Evolutionary conservation across 2,329 filamentous ascomycete species (phyloP).

Genomic region (Botrytis medusae): DNA sequence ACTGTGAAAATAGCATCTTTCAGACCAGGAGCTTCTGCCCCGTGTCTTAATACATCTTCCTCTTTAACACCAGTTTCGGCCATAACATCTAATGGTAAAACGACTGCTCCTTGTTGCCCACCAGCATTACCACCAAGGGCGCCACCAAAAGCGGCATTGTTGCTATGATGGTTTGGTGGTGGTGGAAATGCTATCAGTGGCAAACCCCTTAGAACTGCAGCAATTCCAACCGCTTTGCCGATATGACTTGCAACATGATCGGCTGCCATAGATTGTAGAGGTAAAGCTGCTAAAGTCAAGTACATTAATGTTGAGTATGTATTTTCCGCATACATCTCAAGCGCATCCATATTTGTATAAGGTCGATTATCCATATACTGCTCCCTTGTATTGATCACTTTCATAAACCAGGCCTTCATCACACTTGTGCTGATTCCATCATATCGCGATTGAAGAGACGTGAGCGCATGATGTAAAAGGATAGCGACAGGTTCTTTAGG

Average conservation of each 20-base stretch:
- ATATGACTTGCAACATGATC: constrained; percentile 95
- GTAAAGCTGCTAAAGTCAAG: constrained; percentile 75
- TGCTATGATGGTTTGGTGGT: constrained; percentile 55
- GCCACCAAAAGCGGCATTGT: constrained; percentile 45
- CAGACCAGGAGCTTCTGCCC: constrained; percentile 74
- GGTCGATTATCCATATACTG: constrained; percentile 81
- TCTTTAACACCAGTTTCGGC: constrained; percentile 76
- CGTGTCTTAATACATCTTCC: constrained; percentile 83
- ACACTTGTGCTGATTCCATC: constrained; percentile 43
- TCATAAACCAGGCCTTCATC: constrained; percentile 70
- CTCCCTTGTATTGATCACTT: constrained; percentile 79
- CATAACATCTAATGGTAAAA: constrained; percentile 88
- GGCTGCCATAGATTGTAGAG: constrained; percentile 76
- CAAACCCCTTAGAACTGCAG: constrained; percentile 80
- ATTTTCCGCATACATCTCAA: constrained; percentile 90
- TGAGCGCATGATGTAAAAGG: constrained; percentile 71
- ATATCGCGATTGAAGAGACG: constrained; percentile 53
- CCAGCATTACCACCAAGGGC: constrained; percentile 41
- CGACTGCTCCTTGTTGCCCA: constrained; percentile 61
- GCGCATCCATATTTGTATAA: constrained; percentile 67
- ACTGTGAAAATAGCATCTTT: constrained; percentile 89
- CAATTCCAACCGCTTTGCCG: constrained; percentile 89
- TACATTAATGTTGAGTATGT: constrained; percentile 95
- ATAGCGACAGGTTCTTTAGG: constrained; percentile 91
- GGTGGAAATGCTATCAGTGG: constrained; percentile 82